phyloP scores from a whole-genome alignment of 805 yeast species.

The Myxozyma sirexii region DNA sequence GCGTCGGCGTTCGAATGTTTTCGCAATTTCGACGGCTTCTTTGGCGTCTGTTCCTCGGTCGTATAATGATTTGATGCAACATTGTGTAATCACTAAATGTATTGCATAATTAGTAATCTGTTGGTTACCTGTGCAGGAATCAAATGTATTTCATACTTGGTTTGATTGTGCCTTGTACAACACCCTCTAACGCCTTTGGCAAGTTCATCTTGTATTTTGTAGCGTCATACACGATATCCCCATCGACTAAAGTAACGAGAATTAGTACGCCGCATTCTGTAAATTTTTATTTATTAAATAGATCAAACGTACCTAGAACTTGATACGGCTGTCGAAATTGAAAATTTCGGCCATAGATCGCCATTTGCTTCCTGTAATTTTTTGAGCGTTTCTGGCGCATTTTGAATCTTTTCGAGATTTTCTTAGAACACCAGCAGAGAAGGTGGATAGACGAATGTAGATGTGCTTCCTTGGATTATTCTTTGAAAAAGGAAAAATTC shows the following conservation, averaged over 20 bases:
- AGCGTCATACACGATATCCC: conserved; percentile 68
- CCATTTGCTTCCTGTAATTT: conserved; percentile 89
- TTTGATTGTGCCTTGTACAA: conserved; percentile 82
- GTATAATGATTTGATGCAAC: conserved; percentile 88
- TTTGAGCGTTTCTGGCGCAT: conserved; percentile 98
- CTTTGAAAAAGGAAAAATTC: too few relatives aligned
- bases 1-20: conserved; percentile 83
- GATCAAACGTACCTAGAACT: conserved; percentile 50
- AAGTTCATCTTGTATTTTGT: conserved; percentile 72
- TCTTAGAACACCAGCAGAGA: neutral
- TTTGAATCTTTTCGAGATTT: neutral
- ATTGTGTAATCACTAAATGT: conserved; percentile 81
- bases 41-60: conserved; percentile 51
- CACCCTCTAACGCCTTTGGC: conserved; percentile 75
- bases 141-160: conserved; percentile 55
- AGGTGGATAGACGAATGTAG: neutral
- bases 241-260: conserved; percentile 57
- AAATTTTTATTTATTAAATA: neutral
- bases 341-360: conserved; percentile 79
- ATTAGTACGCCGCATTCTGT: neutral
- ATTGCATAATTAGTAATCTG: neutral
- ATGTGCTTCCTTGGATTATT: too few relatives aligned
- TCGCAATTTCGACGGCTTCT: conserved; percentile 77
- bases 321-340: conserved; percentile 94
- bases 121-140: too few relatives aligned